phyloP scores from a whole-genome alignment of 805 yeast species.

The Suhomyces pyralidae region DNA sequence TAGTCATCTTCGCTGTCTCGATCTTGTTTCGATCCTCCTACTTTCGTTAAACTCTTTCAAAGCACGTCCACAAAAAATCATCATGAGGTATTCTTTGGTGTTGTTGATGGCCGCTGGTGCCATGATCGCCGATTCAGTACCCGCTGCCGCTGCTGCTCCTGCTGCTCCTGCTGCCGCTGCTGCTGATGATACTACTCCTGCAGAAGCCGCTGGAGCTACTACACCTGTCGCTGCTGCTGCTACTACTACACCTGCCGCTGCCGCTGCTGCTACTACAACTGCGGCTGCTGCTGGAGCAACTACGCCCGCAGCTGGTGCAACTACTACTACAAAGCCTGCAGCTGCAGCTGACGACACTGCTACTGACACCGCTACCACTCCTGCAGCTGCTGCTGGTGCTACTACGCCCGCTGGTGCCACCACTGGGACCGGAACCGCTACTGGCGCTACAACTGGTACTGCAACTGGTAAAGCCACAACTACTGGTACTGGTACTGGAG shows the following conservation, averaged over 20 bases:
- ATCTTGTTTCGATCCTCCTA: not conserved
- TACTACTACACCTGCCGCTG: constrained; percentile 4
- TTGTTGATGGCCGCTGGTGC: not conserved
- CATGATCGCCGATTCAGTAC: constrained; percentile 10
- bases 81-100: constrained; percentile 3
- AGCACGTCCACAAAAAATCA: not conserved
- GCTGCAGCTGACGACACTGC: constrained; percentile 15
- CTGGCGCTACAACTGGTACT: constrained; percentile 12
- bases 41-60: not conserved
- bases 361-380: constrained; percentile 13
- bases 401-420: constrained; percentile 7
- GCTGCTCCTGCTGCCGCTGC: constrained; percentile 10
- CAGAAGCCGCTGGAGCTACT: constrained; percentile 16
- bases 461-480: too few relatives aligned
- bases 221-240: constrained; percentile 12
- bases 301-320: constrained; percentile 13
- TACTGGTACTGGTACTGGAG: constrained; percentile 13
- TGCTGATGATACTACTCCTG: constrained; percentile 17
- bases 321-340: constrained; percentile 15
- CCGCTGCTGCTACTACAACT: constrained; percentile 17
- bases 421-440: constrained; percentile 13
- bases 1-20: not conserved
- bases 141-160: constrained; percentile 4
- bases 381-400: constrained; percentile 10
- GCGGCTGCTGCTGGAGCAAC: too few relatives aligned